Base-by-base conservation (phyloP, 768 basidiomycete genomes). In the Cystobasidiopsis lactophilus region DNA sequence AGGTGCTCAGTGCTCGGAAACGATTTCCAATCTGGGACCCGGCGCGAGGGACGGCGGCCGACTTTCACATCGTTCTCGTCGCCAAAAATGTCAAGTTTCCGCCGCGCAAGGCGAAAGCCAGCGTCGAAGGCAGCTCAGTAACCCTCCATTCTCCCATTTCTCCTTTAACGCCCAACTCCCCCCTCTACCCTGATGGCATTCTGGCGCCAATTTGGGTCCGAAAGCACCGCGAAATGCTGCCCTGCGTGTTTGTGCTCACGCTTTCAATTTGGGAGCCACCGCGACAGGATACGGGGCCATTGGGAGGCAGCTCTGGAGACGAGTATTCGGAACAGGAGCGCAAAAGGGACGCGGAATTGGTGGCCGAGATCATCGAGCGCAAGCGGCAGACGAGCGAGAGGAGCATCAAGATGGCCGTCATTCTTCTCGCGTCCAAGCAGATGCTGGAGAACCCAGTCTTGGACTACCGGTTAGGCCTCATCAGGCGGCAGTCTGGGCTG, bases 131-230 rank as follows among this genome's bases (percentile, higher is more conserved):
- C 41, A 75, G 74, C 57, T 62, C 73, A 0, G 64, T 72, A 5
- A 45, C 61, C 43, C 52, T 60, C 21, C 88, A 85, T 67, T 96
- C 91, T 0, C 88, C 88, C 0, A 72, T 96, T n/a, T 95, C 88
- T 0, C 93, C 93, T 0, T 69, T 95, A 38, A 83, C 83, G 0
- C 79, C 80, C 0, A 73, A 80, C 0, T 93, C 88, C 0, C 91
- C 93, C 0, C 70, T 93, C 9, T 76, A 85, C 66, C 93, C 93
- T 0, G 93, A 98, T 63, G 93, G 93, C 0, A 69, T 98, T 51
- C 85, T 98, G 50, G 86, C 93, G 2, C 93, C 93, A 1, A 85
- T 96, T 64, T 98, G 93, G 93, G 78, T 96, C 31, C 75, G 88
- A 40, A 98, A 96, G 67, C 93, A 98, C 62, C 83, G 83, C 0